Evolutionary conservation across 2,329 filamentous ascomycete species (phyloP), one percentile per base, ranked within the genome.

Genomic region (Alternaria rosae): DNA sequence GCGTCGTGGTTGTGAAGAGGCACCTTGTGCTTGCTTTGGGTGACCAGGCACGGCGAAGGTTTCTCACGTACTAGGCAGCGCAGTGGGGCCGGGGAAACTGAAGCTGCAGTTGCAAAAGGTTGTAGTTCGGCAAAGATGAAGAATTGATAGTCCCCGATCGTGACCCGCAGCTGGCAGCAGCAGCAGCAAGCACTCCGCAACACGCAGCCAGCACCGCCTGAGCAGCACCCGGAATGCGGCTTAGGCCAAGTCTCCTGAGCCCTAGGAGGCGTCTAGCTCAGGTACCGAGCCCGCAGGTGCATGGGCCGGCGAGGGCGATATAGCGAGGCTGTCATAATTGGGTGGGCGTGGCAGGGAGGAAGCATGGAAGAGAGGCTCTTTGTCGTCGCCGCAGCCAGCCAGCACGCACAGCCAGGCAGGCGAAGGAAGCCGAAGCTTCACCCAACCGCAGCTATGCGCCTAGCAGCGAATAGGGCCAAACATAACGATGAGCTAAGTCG

Each of bases 261-360:
- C 64, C 61, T 70, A 66, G 48, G 54, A 57, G 64, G 57, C 62
- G 66, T 63, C 66, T 67, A 70, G 69, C 58, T 75, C 69, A 77
- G 73, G 73, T 71, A 75, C 71, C 66, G 69, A 71, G 72, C 74
- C 47, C 71, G 70, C 70, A 69, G 59, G 55, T 67, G 66, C 70
- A 69, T 61, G 55, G 68, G 66, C 70, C 70, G 64, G 54, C 70
- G 59, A 72, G 65, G 70, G 71, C 70, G 63, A 71, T 75, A 70
- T 67, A 70, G 69, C 64, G 68, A 69, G 65, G 64, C 66, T 63
- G 66, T 71, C 76, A 76, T 77, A 70, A 76, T 74, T 71, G 74
- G 59, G 71, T 55, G 55, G 64, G 69, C 57, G 68, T 68, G 73
- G 72, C 74, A 76, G 70, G 70, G 70, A 72, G 72, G 65, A 62